Evolutionary conservation across 805 yeast genomes (phyloP).

Genomic region (Wickerhamiella dianesei): DNA sequence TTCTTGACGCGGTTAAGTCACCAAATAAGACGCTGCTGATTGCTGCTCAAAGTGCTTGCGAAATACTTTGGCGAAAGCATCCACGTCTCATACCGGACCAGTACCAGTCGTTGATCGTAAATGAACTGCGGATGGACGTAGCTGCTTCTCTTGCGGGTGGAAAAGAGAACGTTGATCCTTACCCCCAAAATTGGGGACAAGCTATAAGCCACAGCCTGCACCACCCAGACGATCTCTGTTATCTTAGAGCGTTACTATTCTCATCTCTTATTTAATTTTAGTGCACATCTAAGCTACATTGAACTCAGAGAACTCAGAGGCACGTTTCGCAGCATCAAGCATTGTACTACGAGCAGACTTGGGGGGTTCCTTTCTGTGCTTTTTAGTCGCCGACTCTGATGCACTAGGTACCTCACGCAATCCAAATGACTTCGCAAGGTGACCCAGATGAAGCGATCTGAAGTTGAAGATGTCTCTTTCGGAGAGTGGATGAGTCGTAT

Average conservation of each 20-base stretch:
- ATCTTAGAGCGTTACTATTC: background rate
- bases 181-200: background rate
- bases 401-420: conserved; percentile 72
- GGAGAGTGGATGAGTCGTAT: conserved; percentile 77
- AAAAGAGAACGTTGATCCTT: background rate
- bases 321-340: conserved; percentile 2
- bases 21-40: background rate
- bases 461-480: conserved; percentile 77
- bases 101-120: background rate
- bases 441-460: conserved; percentile 79
- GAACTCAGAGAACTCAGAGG: background rate
- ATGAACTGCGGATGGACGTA: background rate
- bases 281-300: background rate
- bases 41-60: background rate
- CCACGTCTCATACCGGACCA: background rate
- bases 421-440: conserved; percentile 88
- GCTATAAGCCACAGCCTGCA: background rate
- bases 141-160: background rate
- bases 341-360: background rate
- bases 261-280: background rate
- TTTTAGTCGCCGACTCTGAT: background rate
- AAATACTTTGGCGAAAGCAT: background rate
- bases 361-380: background rate
- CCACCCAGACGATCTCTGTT: background rate
- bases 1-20: background rate